These are phyloP conservation scores for Leccinum pachyderme DNA, from an alignment of 1,284 basidiomycete genomes.

Conservation along the genomic window DNA sequence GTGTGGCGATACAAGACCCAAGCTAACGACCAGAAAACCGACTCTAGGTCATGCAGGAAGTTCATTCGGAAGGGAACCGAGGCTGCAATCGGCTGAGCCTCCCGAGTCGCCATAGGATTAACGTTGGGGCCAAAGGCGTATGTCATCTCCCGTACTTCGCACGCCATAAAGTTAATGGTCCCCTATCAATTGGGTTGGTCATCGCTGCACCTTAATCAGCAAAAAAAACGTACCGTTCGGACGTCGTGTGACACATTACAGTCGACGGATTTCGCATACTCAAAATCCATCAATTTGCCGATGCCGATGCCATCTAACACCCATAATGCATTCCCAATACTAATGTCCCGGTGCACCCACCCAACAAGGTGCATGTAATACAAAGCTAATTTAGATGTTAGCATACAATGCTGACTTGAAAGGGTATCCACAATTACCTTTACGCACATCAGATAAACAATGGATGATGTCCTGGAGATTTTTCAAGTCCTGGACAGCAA, in stretches of 20 bases:
- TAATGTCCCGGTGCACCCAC: conserved; percentile 17
- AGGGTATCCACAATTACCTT: background rate
- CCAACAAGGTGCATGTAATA: conserved; percentile 1
- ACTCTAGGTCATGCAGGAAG: conserved; percentile 12
- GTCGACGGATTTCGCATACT: conserved; percentile 7
- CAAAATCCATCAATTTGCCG: conserved; percentile 7
- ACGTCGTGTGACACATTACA: background rate
- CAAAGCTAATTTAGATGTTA: background rate
- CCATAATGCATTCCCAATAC: background rate
- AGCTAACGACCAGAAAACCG: conserved; percentile 4
- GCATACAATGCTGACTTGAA: background rate
- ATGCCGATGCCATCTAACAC: background rate
- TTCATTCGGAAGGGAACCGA: conserved; percentile 2
- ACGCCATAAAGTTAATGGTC: background rate
- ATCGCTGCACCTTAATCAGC: background rate
- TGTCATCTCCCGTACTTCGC: conserved; percentile 3
- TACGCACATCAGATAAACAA: background rate
- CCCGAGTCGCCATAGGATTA: too few species aligned
- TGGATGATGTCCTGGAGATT: background rate
- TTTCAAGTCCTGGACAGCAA: background rate
- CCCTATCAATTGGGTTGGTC: background rate
- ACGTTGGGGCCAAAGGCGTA: too few species aligned
- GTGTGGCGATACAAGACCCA: conserved; percentile 11
- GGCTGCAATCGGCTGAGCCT: too few species aligned
- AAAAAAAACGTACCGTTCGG: conserved; percentile 3